phyloP scores from a whole-genome alignment of 2,329 filamentous ascomycete species.

The Colletotrichum kahawae region DNA sequence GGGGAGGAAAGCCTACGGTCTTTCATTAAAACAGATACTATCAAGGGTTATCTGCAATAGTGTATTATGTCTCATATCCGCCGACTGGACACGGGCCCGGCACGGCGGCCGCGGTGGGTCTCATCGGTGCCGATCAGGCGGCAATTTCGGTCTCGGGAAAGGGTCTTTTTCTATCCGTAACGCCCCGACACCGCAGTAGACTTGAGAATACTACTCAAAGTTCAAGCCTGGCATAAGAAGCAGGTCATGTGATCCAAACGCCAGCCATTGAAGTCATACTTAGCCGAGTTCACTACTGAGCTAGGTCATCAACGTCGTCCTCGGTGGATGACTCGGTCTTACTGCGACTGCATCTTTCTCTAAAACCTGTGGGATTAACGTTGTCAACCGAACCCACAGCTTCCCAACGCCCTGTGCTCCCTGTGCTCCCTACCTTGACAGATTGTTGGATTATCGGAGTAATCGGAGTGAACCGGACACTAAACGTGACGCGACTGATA shows the following conservation, averaged over 20 bases:
- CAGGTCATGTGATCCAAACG: not conserved
- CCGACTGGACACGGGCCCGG: not conserved
- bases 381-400: not conserved
- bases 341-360: not conserved
- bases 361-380: not conserved
- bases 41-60: not conserved
- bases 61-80: not conserved
- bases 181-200: not conserved
- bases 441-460: not conserved
- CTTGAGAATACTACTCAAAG: not conserved
- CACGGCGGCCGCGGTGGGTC: not conserved
- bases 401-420: not conserved
- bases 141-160: not conserved
- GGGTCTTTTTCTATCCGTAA: not conserved
- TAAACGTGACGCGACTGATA: not conserved
- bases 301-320: not conserved
- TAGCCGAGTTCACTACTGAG: not conserved
- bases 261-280: not conserved
- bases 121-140: not conserved
- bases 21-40: not conserved
- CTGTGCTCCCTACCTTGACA: not conserved
- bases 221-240: not conserved
- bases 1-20: fast-evolving
- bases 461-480: conserved; percentile 1
- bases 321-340: not conserved